Base-by-base conservation (phyloP, 1,284 basidiomycete species). In the Acaromyces ingoldii region DNA sequence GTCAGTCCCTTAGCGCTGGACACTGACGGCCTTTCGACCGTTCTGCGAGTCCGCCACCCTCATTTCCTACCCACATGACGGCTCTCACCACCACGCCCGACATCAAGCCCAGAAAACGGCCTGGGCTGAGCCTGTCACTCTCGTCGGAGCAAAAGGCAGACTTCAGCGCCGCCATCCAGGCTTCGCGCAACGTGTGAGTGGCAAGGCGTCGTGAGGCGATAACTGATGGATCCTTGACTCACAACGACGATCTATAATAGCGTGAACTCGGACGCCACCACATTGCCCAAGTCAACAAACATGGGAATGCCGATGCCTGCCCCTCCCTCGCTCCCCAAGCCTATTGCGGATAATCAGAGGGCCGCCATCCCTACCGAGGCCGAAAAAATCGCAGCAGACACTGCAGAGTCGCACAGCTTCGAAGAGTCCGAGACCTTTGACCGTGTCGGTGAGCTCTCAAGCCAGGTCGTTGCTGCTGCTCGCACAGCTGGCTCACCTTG, bases 251-350 rank as follows among this genome's bases (percentile, higher is more conserved):
- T 34, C n/a, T 34, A 34, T n/a, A 34, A 40, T 40, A 40, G 38
- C 13, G 28, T 45, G 42, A 22, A 31, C 17, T 45, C 42, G 21
- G 42, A 45, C 22, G 42, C 42, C 17, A 25, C 24, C 2, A 45
- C 30, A 13, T 45, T 45, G 19, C 42, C 42, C n/a, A 25, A n/a
- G 25, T 29, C 42, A 21, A 45, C 42, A 5, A 45, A 45, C 34
- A 45, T 45, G 42, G 42, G 42, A 11, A 13, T 45, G n/a, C 29
- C 29, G 34, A 45, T 31, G 30, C 10, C 19, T 6, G 22, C 42
- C 19, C 36, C 17, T 6, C 36, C 36, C 36, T 22, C 36, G 24
- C 17, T 37, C 36, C 36, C 36, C n/a, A 28, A 45, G 24, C 42
- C 42, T 19, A 45, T 45, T 6, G 26, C 15, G 10, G 13, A 45